phyloP scores from a whole-genome alignment of 2,329 filamentous ascomycete species.

The Claviceps purpurea region DNA sequence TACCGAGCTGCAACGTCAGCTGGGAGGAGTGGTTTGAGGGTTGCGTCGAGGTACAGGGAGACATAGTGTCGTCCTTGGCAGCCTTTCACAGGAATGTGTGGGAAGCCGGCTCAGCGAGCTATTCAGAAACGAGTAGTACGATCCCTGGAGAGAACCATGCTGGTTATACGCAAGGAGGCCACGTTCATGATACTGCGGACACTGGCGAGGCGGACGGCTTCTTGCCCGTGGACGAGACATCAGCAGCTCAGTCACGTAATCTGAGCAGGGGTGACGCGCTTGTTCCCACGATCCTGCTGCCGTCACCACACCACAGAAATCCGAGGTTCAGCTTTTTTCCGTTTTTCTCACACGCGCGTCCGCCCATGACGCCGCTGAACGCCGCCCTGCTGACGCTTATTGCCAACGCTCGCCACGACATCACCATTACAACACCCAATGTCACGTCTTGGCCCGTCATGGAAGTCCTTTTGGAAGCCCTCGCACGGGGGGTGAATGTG shows the following conservation, averaged over 20 bases:
- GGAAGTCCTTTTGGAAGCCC: slow-evolving; percentile 43
- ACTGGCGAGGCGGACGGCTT: slow-evolving; percentile 4
- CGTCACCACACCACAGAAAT: slow-evolving; percentile 59
- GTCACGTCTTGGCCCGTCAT: slow-evolving; percentile 56
- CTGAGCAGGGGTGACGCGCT: slow-evolving; percentile 8
- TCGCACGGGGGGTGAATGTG: slow-evolving; percentile 54
- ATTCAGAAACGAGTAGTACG: background rate
- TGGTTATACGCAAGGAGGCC: background rate
- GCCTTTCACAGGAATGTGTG: slow-evolving; percentile 59
- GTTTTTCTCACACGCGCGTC: slow-evolving; percentile 33
- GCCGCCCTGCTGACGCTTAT: slow-evolving; percentile 49
- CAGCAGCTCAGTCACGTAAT: slow-evolving; percentile 18
- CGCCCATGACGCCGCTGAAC: slow-evolving; percentile 56
- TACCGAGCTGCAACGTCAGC: slow-evolving; percentile 74
- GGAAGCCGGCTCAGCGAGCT: slow-evolving; percentile 23
- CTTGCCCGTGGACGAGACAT: slow-evolving; percentile 8
- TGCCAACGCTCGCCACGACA: slow-evolving; percentile 38
- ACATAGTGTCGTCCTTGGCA: slow-evolving; percentile 46
- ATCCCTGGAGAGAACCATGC: background rate
- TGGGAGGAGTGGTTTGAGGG: slow-evolving; percentile 85
- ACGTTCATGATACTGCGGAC: background rate
- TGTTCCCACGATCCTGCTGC: slow-evolving; percentile 51
- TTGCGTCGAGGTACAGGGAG: slow-evolving; percentile 52
- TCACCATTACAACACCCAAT: slow-evolving; percentile 68
- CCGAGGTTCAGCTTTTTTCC: slow-evolving; percentile 48